Conservation (phyloP, 1,284 basidiomycete species). For the Marasmius oreades region DNA sequence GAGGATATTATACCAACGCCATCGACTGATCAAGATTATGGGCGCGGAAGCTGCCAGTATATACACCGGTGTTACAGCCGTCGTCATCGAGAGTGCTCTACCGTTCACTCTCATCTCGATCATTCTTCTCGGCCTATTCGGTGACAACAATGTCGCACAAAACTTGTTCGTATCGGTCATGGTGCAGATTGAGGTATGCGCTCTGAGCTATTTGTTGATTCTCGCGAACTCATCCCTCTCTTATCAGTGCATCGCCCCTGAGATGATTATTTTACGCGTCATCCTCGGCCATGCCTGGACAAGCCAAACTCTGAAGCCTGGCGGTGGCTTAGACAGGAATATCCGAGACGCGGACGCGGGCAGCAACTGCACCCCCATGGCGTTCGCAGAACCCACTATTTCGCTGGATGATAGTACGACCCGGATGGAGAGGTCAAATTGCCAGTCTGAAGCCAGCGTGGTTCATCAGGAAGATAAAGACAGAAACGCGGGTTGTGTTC, state of each 20-base stretch:
- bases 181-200: slow-evolving; percentile 20
- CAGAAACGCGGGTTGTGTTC: neutral
- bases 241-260: slow-evolving; percentile 18
- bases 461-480: neutral
- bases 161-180: slow-evolving; percentile 23
- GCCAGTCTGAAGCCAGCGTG: neutral
- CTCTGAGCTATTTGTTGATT: neutral
- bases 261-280: slow-evolving; percentile 20
- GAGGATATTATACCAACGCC: slow-evolving; percentile 16
- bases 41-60: slow-evolving; percentile 15
- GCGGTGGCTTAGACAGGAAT: neutral
- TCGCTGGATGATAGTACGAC: neutral
- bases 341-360: neutral
- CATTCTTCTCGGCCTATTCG: slow-evolving; percentile 22
- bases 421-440: neutral
- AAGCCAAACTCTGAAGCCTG: slow-evolving; percentile 4
- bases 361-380: neutral
- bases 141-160: slow-evolving; percentile 17
- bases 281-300: slow-evolving; percentile 18
- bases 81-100: slow-evolving; percentile 26
- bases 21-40: slow-evolving; percentile 10
- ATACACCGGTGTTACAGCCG: slow-evolving; percentile 23
- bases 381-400: neutral
- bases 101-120: slow-evolving; percentile 24
- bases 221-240: neutral